Percentiles rank a stretch among this genome's conserved stretches.
These are phyloP conservation scores for Cyberlindnera maritima DNA, from an alignment of 805 yeast genomes.

Conservation along the genomic window DNA sequence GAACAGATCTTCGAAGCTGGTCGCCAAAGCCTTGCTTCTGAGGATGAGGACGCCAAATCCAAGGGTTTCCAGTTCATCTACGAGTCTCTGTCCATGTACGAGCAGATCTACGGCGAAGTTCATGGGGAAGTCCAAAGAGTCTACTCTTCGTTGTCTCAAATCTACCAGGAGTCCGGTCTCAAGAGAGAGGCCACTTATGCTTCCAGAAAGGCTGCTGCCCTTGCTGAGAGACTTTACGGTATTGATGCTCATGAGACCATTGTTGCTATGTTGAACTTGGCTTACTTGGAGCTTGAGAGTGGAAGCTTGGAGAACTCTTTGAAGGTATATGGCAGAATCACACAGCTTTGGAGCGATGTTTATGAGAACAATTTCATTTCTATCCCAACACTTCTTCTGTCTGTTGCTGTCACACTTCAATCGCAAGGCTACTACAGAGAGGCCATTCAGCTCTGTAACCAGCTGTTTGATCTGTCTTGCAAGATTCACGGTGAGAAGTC, in stretches of 20 bases:
- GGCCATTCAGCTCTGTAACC: slow-evolving; percentile 51
- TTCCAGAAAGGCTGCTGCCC: slow-evolving; percentile 65
- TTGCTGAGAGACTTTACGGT: slow-evolving; percentile 80
- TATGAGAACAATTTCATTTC: slow-evolving; percentile 64
- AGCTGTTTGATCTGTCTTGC: slow-evolving; percentile 50
- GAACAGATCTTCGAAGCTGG: slow-evolving; percentile 78
- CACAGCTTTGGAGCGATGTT: slow-evolving; percentile 55
- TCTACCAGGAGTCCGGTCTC: slow-evolving; percentile 59
- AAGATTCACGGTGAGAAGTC: slow-evolving; percentile 55
- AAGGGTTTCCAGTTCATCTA: slow-evolving; percentile 61
- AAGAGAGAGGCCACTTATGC: slow-evolving; percentile 57
- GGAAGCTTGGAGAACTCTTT: slow-evolving; percentile 60
- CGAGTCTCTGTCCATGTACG: slow-evolving; percentile 71
- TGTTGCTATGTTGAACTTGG: slow-evolving; percentile 70
- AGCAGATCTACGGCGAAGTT: slow-evolving; percentile 79
- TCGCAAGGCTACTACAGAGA: slow-evolving; percentile 44
- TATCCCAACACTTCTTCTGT: slow-evolving; percentile 56
- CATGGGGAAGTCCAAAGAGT: slow-evolving; percentile 77
- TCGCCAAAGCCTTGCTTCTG: slow-evolving; percentile 21
- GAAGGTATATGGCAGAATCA: slow-evolving; percentile 56
- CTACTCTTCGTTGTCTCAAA: slow-evolving; percentile 61
- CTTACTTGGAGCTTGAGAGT: slow-evolving; percentile 62
- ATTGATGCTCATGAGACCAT: slow-evolving; percentile 76
- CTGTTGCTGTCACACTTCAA: slow-evolving; percentile 59
- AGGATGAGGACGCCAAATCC: slow-evolving; percentile 38